These are phyloP conservation scores for Volvox africanus DNA, from an alignment of 139 green algal genomes.

Conservation along the genomic window DNA sequence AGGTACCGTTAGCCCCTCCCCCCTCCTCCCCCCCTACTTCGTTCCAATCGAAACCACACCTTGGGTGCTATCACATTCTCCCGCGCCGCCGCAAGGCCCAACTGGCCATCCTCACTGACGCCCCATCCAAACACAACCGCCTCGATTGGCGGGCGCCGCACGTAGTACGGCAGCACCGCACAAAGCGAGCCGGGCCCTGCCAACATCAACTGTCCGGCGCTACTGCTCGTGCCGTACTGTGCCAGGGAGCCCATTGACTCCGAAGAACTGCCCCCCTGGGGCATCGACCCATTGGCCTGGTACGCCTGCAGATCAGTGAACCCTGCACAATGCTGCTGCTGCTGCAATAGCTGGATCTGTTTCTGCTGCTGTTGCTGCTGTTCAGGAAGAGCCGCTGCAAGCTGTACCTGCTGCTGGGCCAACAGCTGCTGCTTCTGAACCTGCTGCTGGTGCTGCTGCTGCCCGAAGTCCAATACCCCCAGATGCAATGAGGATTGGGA, in stretches of 20 bases:
- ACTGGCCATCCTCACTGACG: constrained; percentile 87
- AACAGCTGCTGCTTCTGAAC: no score
- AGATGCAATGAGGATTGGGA: neutral
- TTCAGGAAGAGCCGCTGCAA: no score
- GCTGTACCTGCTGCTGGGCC: constrained; percentile 2
- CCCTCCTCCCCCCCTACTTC: neutral
- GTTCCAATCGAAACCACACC: neutral
- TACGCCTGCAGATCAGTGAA: neutral
- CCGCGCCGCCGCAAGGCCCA: constrained; percentile 64
- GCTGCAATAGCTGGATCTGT: neutral
- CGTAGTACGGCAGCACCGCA: constrained; percentile 39
- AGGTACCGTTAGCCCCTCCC: no score
- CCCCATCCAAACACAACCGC: constrained; percentile 91
- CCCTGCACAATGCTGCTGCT: neutral
- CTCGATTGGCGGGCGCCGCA: constrained; percentile 79
- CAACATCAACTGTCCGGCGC: neutral
- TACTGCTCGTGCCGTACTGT: neutral
- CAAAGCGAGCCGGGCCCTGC: constrained; percentile 36
- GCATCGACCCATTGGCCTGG: neutral
- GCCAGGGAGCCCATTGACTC: constrained; percentile 2
- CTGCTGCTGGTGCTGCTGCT: neutral
- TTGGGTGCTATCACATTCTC: constrained; percentile 43
- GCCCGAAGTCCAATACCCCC: neutral
- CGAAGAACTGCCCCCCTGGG: neutral
- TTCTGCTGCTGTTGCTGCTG: neutral